These are phyloP conservation scores for Schoenoplectus triqueter DNA, from an alignment of 202 grass and related monocot genomes.

Conservation along the genomic window DNA sequence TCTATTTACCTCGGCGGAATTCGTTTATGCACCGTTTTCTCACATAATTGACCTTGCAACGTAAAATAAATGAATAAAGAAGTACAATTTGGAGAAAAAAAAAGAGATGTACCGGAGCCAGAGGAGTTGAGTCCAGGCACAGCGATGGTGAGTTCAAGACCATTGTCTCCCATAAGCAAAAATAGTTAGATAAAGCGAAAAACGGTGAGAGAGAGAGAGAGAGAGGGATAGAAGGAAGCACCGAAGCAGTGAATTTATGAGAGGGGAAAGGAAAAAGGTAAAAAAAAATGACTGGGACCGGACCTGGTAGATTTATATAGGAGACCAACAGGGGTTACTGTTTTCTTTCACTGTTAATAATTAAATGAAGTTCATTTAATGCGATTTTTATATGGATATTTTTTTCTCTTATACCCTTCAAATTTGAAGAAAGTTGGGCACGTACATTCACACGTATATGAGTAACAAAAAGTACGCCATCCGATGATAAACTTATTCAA, in stretches of 20 bases:
- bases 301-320: constrained; percentile 64
- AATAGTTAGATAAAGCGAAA: constrained; percentile 39
- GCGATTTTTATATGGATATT: constrained; percentile 7
- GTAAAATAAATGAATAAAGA: not conserved
- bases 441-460: not conserved
- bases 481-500: not conserved
- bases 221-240: not conserved
- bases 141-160: constrained; percentile 96
- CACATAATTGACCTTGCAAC: constrained; percentile 15
- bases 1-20: not conserved
- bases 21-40: constrained; percentile 29
- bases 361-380: constrained; percentile 40
- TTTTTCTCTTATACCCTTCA: constrained; percentile 22
- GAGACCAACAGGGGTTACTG: constrained; percentile 38
- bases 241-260: constrained; percentile 19
- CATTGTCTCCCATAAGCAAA: constrained; percentile 54
- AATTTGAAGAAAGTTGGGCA: not conserved
- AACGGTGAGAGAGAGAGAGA: constrained; percentile 26
- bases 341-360: constrained; percentile 22
- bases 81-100: not conserved
- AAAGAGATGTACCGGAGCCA: constrained; percentile 53
- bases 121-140: constrained; percentile 80
- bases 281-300: constrained; percentile 47
- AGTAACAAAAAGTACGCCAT: too few relatives aligned
- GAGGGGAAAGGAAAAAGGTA: constrained; percentile 46